Evolutionary conservation across 257 asterid species (phyloP), one percentile per base, ranked within the genome.

Genomic region (Craterostigma plantagineum): DNA sequence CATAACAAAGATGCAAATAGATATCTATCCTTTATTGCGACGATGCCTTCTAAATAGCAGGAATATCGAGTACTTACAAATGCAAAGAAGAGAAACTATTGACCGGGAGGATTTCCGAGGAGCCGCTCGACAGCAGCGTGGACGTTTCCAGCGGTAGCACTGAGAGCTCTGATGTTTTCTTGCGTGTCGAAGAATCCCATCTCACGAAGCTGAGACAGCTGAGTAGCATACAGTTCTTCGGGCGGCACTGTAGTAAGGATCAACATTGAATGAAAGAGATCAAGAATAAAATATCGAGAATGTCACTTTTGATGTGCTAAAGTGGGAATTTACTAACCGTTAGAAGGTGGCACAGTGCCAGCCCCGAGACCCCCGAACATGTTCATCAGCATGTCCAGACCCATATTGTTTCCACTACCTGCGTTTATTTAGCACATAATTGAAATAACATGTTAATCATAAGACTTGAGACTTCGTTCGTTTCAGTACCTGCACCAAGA

Each of bases 41-140:
- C 30, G 30, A 23, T 6, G 30, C 30, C 2, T 23, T 23, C n/a
- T 23, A 23, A 23, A 23, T 23, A 2, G 30, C 30, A 6, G 30
- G 30, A 23, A 23, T 23, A n/a, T n/a, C n/a, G n/a, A n/a, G n/a
- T n/a, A n/a, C 30, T 2, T 23, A 23, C n/a, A 23, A 23, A 23
- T 2, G 6, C 30, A 23, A 6, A 23, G 30, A 23, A 23, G 6
- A 23, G 30, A 11, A 2, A n/a, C n/a, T n/a, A 71, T 34, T 38
- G 61, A 47, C 69, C 73, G 9, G 52, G n/a, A n/a, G n/a, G 58
- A 55, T 61, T 65, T 47, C 75, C 77, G 61, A 76, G 38, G 15
- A 76, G 78, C 7, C 76, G 73, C 46, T 76, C 76, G 4, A 76
- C 69, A 5, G 87, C 81, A 8, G 78, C 78, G 49, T 76, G 63